Evolutionary conservation across 306 rosid species (phyloP).

Genomic region (Cucumis hystrix): DNA sequence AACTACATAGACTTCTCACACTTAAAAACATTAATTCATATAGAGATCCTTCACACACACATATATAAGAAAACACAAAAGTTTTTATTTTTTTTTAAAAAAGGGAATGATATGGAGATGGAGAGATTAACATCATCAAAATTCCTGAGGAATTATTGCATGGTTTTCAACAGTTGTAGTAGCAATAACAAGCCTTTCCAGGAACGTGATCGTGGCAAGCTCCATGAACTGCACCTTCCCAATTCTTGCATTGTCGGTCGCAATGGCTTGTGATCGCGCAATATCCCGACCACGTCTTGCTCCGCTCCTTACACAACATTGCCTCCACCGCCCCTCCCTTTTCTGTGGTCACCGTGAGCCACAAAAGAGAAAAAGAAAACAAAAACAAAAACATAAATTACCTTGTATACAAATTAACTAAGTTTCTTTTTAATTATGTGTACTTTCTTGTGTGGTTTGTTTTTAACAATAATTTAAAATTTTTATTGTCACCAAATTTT

Average conservation of each 20-base stretch:
- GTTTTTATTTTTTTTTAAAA: no score
- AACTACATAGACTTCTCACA: neutral
- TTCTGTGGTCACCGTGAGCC: neutral
- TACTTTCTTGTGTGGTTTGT: no score
- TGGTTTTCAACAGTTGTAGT: slow-evolving; percentile 12
- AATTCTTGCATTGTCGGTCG: slow-evolving; percentile 15
- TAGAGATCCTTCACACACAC: neutral
- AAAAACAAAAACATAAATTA: neutral
- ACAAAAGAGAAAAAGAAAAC: neutral
- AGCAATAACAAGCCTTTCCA: slow-evolving; percentile 31
- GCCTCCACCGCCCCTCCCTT: slow-evolving; percentile 9
- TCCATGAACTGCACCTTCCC: slow-evolving; percentile 18
- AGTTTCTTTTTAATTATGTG: neutral
- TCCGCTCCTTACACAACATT: slow-evolving; percentile 11
- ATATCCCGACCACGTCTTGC: slow-evolving; percentile 21
- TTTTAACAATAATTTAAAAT: no score
- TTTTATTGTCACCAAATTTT: no score
- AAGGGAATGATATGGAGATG: no score
- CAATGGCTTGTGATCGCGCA: slow-evolving; percentile 12
- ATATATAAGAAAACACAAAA: no score
- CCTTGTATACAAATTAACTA: no score
- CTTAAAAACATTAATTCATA: neutral
- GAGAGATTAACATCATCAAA: no score
- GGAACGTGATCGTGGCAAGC: slow-evolving; percentile 20
- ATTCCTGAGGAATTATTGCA: no score